These are phyloP conservation scores for Auricularia auricula-judae DNA, from an alignment of 768 basidiomycete species.

Conservation along the genomic window DNA sequence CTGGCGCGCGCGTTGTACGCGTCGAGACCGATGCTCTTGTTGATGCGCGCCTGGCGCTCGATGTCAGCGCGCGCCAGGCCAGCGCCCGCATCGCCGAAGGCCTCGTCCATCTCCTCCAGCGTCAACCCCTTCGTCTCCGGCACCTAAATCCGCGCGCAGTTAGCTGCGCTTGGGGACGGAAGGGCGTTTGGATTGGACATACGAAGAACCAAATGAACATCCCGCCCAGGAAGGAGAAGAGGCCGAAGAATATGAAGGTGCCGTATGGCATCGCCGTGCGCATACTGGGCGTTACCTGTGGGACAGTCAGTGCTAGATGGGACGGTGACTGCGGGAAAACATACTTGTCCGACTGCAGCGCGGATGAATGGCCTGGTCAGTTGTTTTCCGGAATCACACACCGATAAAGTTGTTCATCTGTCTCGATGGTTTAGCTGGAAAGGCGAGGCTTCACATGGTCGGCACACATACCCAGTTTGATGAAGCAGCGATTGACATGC, in stretches of 20 bases:
- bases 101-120: slow-evolving; percentile 78
- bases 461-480: slow-evolving; percentile 51
- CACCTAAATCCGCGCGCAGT: slow-evolving; percentile 25
- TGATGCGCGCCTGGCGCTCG: slow-evolving; percentile 36
- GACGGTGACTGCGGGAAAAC: slow-evolving; percentile 4
- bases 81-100: slow-evolving; percentile 53
- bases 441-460: not conserved
- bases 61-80: slow-evolving; percentile 49
- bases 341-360: slow-evolving; percentile 6
- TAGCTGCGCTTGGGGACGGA: not conserved
- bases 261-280: slow-evolving; percentile 50
- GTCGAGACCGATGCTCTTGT: slow-evolving; percentile 52
- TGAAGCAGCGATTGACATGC: slow-evolving; percentile 62
- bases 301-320: slow-evolving; percentile 26
- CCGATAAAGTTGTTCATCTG: slow-evolving; percentile 74
- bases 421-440: not conserved
- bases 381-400: slow-evolving; percentile 15
- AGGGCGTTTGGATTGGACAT: slow-evolving; percentile 13
- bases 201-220: slow-evolving; percentile 57
- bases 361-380: not conserved
- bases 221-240: slow-evolving; percentile 57
- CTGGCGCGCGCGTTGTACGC: slow-evolving; percentile 12
- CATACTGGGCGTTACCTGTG: slow-evolving; percentile 65
- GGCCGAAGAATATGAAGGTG: slow-evolving; percentile 71
- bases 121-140: slow-evolving; percentile 79